These are phyloP conservation scores for Neoboletus brunneissimus DNA, from an alignment of 768 basidiomycete species.

Conservation along the genomic window DNA sequence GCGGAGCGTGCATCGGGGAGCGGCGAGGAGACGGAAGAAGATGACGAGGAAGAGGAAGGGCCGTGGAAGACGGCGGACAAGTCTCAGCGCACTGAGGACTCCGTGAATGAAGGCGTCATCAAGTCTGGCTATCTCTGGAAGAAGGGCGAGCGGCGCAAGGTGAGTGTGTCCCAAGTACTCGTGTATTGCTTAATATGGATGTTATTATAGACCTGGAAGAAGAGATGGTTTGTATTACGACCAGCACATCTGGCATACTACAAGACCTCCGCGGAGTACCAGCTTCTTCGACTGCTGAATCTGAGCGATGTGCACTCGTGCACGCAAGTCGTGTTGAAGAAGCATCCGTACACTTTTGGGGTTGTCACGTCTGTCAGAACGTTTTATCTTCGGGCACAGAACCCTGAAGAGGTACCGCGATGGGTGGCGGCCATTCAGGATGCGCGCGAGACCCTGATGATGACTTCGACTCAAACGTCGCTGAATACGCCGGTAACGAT, in stretches of 20 bases:
- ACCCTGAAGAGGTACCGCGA: conserved; percentile 64
- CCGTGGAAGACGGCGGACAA: conserved; percentile 60
- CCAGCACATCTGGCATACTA: conserved; percentile 93
- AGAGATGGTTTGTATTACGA: conserved; percentile 95
- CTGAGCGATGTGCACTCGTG: conserved; percentile 87
- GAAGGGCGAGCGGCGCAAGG: conserved; percentile 97
- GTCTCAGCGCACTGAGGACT: conserved; percentile 42
- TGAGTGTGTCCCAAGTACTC: conserved; percentile 34
- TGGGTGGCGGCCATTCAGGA: conserved; percentile 87
- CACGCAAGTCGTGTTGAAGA: conserved; percentile 83
- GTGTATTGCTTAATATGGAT: conserved; percentile 2
- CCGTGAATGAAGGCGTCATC: conserved; percentile 67
- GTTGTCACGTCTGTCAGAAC: conserved; percentile 89
- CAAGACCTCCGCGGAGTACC: conserved; percentile 93
- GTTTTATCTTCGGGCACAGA: conserved; percentile 84
- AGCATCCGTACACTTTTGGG: conserved; percentile 85
- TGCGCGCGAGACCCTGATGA: conserved; percentile 61
- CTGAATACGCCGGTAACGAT: conserved; percentile 52
- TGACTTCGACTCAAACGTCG: conserved; percentile 60
- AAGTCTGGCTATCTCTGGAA: conserved; percentile 96
- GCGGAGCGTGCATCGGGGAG: conserved; percentile 69
- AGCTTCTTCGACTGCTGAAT: conserved; percentile 84
- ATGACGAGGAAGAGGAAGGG: conserved; percentile 63
- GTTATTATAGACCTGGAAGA: conserved; percentile 86
- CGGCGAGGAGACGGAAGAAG: conserved; percentile 77